Evolutionary conservation across 805 yeast genomes (phyloP).

Genomic region (Yueomyces sinensis): DNA sequence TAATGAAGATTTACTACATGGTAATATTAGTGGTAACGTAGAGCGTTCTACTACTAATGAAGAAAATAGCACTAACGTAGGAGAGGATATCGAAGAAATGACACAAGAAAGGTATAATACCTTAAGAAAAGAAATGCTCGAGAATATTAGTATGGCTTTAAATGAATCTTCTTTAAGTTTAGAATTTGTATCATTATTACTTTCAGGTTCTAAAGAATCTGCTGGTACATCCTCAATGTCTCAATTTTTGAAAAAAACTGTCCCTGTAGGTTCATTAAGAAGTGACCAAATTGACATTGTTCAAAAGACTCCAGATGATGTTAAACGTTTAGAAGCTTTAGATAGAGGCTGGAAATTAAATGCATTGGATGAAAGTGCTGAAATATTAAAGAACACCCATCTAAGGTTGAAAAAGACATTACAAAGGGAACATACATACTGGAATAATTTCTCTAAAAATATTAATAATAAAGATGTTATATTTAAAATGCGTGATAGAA

Average conservation of each 20-base stretch:
- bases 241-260: constrained; percentile 60
- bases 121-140: constrained; percentile 40
- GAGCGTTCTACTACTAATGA: too few species aligned
- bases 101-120: constrained; percentile 30
- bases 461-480: constrained; percentile 24
- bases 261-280: constrained; percentile 63
- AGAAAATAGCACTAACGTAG: not conserved
- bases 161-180: constrained; percentile 82
- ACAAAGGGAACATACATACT: constrained; percentile 39
- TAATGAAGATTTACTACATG: not conserved
- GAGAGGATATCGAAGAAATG: constrained; percentile 10
- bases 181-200: constrained; percentile 73
- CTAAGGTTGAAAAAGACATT: constrained; percentile 40
- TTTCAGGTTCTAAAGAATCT: constrained; percentile 72
- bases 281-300: constrained; percentile 24
- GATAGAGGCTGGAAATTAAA: constrained; percentile 73
- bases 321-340: constrained; percentile 15
- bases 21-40: not conserved
- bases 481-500: constrained; percentile 50
- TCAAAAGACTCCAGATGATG: constrained; percentile 10
- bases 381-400: constrained; percentile 38
- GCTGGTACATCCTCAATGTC: constrained; percentile 84
- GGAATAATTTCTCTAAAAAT: constrained; percentile 34
- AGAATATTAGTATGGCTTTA: constrained; percentile 48
- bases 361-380: constrained; percentile 44